phyloP scores from a whole-genome alignment of 148 eudicot species.

The Polygonum maritimum region DNA sequence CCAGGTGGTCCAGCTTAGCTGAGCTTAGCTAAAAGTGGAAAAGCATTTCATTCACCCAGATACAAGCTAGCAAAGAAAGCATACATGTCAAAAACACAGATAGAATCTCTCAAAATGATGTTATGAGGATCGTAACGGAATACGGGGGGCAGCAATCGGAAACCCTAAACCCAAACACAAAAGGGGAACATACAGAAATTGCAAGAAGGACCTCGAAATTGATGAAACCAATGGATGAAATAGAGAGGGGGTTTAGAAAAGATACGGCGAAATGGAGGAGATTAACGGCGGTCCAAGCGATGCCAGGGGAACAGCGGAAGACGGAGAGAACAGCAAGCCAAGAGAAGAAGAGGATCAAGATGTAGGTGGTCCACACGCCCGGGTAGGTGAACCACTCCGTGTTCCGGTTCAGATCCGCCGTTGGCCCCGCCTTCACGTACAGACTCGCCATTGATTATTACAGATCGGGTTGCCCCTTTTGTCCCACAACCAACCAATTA shows the following conservation, averaged over 20 bases:
- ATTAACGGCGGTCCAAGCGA: slow-evolving; percentile 84
- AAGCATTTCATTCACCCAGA: background rate
- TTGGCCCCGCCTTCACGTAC: slow-evolving; percentile 64
- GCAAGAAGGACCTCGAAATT: background rate
- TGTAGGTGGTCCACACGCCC: slow-evolving; percentile 83
- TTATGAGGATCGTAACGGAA: background rate
- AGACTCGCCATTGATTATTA: slow-evolving; percentile 36
- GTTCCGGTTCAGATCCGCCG: slow-evolving; percentile 76
- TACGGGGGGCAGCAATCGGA: background rate
- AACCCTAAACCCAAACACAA: slow-evolving; percentile 12
- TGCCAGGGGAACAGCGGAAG: slow-evolving; percentile 63
- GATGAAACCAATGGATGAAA: background rate
- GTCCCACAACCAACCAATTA: background rate
- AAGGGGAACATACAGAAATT: background rate
- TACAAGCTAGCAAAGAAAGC: background rate
- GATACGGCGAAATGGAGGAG: slow-evolving; percentile 56
- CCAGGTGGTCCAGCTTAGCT: background rate
- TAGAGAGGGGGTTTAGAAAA: background rate
- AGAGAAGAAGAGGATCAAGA: slow-evolving; percentile 58
- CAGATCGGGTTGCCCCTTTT: background rate
- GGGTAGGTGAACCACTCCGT: slow-evolving; percentile 92
- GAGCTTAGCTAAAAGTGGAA: background rate
- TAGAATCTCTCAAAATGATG: background rate
- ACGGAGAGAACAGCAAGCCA: slow-evolving; percentile 75
- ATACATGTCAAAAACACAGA: background rate